phyloP scores from a whole-genome alignment of 371 early-diverging fungal species.

The Parasitella parasitica region DNA sequence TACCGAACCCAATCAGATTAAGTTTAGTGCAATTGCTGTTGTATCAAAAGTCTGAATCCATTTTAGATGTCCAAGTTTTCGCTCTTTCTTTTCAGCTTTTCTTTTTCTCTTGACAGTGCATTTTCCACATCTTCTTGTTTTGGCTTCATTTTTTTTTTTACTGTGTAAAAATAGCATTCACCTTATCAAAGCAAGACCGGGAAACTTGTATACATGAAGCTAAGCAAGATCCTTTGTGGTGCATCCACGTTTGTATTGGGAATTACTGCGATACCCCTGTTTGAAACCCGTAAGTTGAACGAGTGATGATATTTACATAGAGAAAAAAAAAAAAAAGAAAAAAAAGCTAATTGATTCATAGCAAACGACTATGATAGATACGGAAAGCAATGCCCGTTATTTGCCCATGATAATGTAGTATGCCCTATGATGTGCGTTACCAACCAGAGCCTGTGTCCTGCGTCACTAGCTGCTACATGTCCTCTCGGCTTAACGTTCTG shows the following conservation, averaged over 20 bases:
- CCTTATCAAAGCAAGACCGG: neutral
- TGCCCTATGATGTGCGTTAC: constrained; percentile 59
- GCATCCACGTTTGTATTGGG: constrained; percentile 14
- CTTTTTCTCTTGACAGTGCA: neutral
- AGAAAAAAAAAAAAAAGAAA: neutral
- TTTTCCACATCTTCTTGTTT: constrained; percentile 1
- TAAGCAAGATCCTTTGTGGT: constrained; percentile 21
- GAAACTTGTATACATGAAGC: constrained; percentile 9
- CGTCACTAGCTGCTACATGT: constrained; percentile 41
- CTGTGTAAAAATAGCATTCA: neutral
- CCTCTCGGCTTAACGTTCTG: constrained; percentile 50
- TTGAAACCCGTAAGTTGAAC: constrained; percentile 25
- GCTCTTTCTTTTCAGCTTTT: neutral
- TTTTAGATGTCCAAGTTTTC: neutral
- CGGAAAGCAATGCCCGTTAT: constrained; percentile 52
- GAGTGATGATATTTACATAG: neutral
- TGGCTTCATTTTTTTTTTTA: neutral
- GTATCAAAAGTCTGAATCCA: neutral
- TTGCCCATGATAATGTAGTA: constrained; percentile 31
- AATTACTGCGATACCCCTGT: constrained; percentile 28
- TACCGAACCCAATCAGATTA: neutral
- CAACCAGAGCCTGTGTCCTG: constrained; percentile 39
- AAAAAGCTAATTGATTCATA: constrained; percentile 9
- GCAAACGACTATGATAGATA: constrained; percentile 54
- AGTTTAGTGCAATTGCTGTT: neutral